A percentile compares a stretch with the other conserved stretches of the same genome.
Conservation (phyloP, 441 rosid species). For the Pelargonium fulgidum region DNA sequence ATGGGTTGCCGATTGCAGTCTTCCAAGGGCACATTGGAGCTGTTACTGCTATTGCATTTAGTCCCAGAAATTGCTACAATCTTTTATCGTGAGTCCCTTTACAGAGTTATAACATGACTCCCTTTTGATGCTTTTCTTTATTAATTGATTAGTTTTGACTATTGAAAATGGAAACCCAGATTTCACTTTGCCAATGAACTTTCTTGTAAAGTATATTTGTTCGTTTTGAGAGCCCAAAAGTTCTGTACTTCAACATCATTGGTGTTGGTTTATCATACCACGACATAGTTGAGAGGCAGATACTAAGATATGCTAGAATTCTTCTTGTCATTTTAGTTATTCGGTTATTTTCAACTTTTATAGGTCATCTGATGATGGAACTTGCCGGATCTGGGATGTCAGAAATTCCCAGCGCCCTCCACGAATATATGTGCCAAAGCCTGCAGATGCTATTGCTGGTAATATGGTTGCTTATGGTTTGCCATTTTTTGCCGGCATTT, state of each 20-base stretch:
- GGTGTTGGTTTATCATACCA: conserved; percentile 10
- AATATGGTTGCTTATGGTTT: conserved; percentile 23
- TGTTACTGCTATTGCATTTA: conserved; percentile 96
- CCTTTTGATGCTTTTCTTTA: conserved; percentile 16
- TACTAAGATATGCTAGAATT: conserved; percentile 17
- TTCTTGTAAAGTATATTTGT: conserved; percentile 17
- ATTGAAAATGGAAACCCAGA: conserved; percentile 2
- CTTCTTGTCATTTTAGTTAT: conserved; percentile 15
- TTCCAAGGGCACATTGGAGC: conserved; percentile 93
- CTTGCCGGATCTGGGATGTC: conserved; percentile 99
- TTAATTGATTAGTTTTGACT: conserved; percentile 13
- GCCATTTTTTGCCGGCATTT: conserved; percentile 13
- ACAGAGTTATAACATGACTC: conserved; percentile 19
- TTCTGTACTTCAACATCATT: conserved; percentile 12
- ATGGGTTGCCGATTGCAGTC: conserved; percentile 91
- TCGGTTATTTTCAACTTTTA: conserved; percentile 24
- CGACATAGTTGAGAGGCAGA: conserved; percentile 18
- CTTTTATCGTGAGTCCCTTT: conserved; percentile 84
- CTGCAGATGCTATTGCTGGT: conserved; percentile 63
- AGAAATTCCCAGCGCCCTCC: conserved; percentile 58
- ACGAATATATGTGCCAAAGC: conserved; percentile 76
- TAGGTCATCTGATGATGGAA: conserved; percentile 99
- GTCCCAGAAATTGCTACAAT: conserved; percentile 84
- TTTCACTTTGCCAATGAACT: conserved; percentile 15
- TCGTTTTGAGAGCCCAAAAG: not conserved